Percentiles rank a stretch among this genome's conserved stretches.
phyloP scores from a whole-genome alignment of 352 stramenopile genomes.

The Phytophthora cajani region DNA sequence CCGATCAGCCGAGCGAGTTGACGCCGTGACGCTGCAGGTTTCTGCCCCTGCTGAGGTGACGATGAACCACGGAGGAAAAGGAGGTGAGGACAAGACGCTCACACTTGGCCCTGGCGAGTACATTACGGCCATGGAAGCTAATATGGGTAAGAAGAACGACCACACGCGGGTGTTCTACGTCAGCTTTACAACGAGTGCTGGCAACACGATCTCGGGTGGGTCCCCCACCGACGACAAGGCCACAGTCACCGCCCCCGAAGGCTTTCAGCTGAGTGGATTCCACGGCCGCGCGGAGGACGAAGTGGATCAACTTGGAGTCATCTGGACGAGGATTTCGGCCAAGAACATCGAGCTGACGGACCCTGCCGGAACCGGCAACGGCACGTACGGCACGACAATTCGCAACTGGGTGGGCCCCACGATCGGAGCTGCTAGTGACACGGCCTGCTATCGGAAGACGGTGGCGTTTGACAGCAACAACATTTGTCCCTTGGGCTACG shows the following conservation, averaged over 20 bases:
- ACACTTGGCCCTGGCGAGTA: slow-evolving; percentile 45
- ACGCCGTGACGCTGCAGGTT: slow-evolving; percentile 44
- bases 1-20: slow-evolving; percentile 36
- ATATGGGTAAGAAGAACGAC: slow-evolving; percentile 46
- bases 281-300: slow-evolving; percentile 44
- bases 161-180: slow-evolving; percentile 49
- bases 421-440: slow-evolving; percentile 10
- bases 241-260: slow-evolving; percentile 40
- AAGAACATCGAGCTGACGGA: slow-evolving; percentile 15
- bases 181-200: slow-evolving; percentile 31
- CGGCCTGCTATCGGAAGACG: slow-evolving; percentile 22
- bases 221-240: slow-evolving; percentile 36
- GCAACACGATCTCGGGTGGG: slow-evolving; percentile 32
- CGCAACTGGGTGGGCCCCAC: slow-evolving; percentile 22
- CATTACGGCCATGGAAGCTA: slow-evolving; percentile 46
- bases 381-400: slow-evolving; percentile 19
- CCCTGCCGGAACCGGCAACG: slow-evolving; percentile 8
- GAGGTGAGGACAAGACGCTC: slow-evolving; percentile 37
- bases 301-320: slow-evolving; percentile 43
- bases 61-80: slow-evolving; percentile 44
- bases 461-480: slow-evolving; percentile 16
- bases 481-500: slow-evolving; percentile 20
- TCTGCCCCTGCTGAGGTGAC: slow-evolving; percentile 24
- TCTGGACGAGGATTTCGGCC: slow-evolving; percentile 45
- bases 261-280: slow-evolving; percentile 53